Base-by-base conservation (phyloP, 2,329 filamentous ascomycete genomes). In the Aquanectria penicillioides region DNA sequence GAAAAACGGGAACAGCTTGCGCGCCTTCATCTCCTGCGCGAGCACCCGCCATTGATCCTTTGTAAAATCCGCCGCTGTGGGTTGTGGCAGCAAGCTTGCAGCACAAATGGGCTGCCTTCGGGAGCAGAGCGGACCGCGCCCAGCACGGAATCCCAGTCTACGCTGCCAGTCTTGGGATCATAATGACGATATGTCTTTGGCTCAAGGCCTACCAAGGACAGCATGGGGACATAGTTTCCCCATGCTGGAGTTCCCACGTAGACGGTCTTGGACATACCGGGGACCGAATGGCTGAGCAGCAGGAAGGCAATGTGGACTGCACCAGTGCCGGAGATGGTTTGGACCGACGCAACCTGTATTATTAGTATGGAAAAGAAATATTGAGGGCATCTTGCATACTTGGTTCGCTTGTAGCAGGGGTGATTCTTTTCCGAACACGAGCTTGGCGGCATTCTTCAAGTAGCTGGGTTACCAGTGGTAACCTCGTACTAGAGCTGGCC, bases 61-160 rank as follows among this genome's bases (percentile, higher is more conserved):
- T 10, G 67, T 72, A 4, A 73, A 60, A 47, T 77, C 75, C 4
- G 68, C 66, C 7, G 72, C 75, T 0, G 74, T 75, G 2, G 75
- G 50, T 78, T 77, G 50, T 77, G 74, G 49, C 73, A 75, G 59
- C 74, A 76, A 2, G 64, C 74, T 44, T 77, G 75, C 3, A 78
- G 63, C 7, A 75, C 49, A 28, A 77, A 75, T 13, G 75, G 67
- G 59, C 73, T 75, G 12, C 68, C 63, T 6, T 47, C 38, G 5
- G 70, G 67, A 5, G 75, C 75, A 1, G 71, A 43, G 15, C 40
- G 49, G 10, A 62, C 53, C 0, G 72, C 64, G 2, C 57, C 22
- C 0, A 75, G 61, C 2, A 73, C 40, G 0, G 64, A 63, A 3
- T 57, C 34, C 46, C 74, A 74, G 53, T 75, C 67, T 12, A 76